Evolutionary conservation across 305 asterid genomes (phyloP), one percentile per base, ranked within the genome.

Genomic region (Rubia tinctorum): DNA sequence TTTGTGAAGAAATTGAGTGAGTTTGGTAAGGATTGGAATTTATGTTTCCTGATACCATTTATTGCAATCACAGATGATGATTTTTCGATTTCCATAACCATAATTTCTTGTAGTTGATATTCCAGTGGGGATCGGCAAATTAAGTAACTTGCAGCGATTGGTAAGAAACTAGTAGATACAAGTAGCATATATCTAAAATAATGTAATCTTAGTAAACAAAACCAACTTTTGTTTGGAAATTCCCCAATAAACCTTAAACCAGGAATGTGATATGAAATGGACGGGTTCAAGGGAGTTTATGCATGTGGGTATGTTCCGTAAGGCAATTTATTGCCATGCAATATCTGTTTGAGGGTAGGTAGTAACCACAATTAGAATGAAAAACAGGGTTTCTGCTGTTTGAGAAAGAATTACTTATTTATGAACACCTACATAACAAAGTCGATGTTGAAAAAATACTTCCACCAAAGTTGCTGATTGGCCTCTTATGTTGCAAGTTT

Each of bases 131-230:
- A 90, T 95, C 79, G 82, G 86, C 90, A 89, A 89, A 78, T 79
- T 95, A 84, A 79, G 80, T 68, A 92, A 95, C 91, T 78, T 92
- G 86, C 99, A 95, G 86, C 92, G 99, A 42, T 75, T 92, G 96
- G 98, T 95, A 87, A 89, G 98, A 15, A 76, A 71, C 37, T 65
- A 17, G 10, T 53, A 53, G n/a, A 49, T 49, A 2, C 14, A 15
- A 51, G 37, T 17, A 37, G 58, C 42, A 70, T 49, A 51, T 34
- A 18, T 51, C 51, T 27, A 11, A 25, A 23, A 10, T 2, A 40
- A 4, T n/a, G 44, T 8, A 34, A 25, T 27, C 40, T 15, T 10
- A 53, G 15, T 70, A 17, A 51, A 27, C 66, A 37, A 8, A n/a
- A 37, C 7, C 51, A 39, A 70, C 23, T 20, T 30, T 55, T 71